These are phyloP conservation scores for Fusarium nanum DNA, from an alignment of 2,329 filamentous ascomycete genomes.

Conservation along the genomic window DNA sequence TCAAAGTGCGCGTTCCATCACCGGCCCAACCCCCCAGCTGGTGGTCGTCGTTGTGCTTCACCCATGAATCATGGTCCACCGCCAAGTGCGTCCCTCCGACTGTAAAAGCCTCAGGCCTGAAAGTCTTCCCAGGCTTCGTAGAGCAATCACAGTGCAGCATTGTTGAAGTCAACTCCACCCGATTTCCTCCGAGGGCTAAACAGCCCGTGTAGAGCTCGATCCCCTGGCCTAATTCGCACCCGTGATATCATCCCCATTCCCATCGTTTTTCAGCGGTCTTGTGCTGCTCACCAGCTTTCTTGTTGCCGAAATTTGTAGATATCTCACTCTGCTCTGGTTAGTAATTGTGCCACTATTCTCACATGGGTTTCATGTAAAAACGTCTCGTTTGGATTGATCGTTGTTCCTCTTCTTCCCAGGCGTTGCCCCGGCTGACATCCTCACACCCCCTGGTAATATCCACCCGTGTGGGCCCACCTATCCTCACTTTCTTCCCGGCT, in stretches of 20 bases:
- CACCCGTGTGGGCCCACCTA: slow-evolving; percentile 52
- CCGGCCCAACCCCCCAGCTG: slow-evolving; percentile 41
- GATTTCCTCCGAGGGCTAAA: slow-evolving; percentile 51
- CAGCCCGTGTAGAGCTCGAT: slow-evolving; percentile 43
- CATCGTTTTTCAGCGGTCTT: slow-evolving; percentile 23
- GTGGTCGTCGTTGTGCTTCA: slow-evolving; percentile 39
- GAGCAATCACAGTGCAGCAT: slow-evolving; percentile 48
- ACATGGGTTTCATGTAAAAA: slow-evolving; percentile 44
- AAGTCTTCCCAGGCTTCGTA: slow-evolving; percentile 39
- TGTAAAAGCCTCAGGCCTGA: slow-evolving; percentile 52
- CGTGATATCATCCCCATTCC: slow-evolving; percentile 22
- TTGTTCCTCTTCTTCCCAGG: slow-evolving; percentile 44
- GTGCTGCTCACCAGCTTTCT: slow-evolving; percentile 13
- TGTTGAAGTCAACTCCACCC: slow-evolving; percentile 49
- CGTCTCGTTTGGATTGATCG: slow-evolving; percentile 49
- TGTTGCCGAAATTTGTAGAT: slow-evolving; percentile 2
- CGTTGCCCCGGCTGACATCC: slow-evolving; percentile 53
- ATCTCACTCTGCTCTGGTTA: slow-evolving; percentile 11
- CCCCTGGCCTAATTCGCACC: slow-evolving; percentile 47
- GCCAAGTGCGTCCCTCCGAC: slow-evolving; percentile 48
- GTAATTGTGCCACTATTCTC: slow-evolving; percentile 30
- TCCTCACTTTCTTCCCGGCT: slow-evolving; percentile 53
- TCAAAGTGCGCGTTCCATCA: slow-evolving; percentile 47
- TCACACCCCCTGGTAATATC: slow-evolving; percentile 48
- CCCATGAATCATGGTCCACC: slow-evolving; percentile 53